A percentile compares a stretch with the other conserved stretches of the same genome.
Evolutionary conservation across 148 eudicot species (phyloP).

Genomic region (Cornus florida): DNA sequence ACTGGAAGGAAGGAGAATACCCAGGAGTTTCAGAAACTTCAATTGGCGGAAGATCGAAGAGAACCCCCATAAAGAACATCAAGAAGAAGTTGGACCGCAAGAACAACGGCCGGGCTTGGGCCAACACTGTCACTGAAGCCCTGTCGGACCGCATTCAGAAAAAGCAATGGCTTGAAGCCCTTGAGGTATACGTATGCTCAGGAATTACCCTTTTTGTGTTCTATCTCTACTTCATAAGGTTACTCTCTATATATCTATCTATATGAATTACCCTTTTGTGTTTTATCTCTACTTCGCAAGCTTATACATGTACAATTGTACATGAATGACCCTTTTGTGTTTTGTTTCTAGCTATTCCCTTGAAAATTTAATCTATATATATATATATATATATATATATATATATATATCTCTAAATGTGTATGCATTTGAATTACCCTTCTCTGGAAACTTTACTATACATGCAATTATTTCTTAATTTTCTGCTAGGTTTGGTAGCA

Average conservation of each 20-base stretch:
- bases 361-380: background rate
- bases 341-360: background rate
- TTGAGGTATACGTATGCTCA: slow-evolving; percentile 42
- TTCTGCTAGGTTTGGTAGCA: no score
- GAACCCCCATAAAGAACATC: slow-evolving; percentile 59
- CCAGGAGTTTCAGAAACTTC: slow-evolving; percentile 47
- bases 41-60: slow-evolving; percentile 32
- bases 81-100: slow-evolving; percentile 74
- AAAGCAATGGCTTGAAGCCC: slow-evolving; percentile 83
- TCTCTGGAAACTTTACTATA: no score
- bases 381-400: no score
- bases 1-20: slow-evolving; percentile 85
- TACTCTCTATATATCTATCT: background rate
- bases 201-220: no score
- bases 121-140: slow-evolving; percentile 76
- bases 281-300: background rate
- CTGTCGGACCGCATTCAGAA: slow-evolving; percentile 66
- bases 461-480: background rate
- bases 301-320: no score
- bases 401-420: no score
- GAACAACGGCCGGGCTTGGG: slow-evolving; percentile 72
- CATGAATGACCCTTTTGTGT: no score
- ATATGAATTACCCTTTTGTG: background rate
- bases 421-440: no score
- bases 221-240: no score